Percentiles rank a stretch among this genome's conserved stretches.
These are phyloP conservation scores for Pythium vanterpoolii DNA, from an alignment of 352 stramenopile genomes.

Conservation along the genomic window DNA sequence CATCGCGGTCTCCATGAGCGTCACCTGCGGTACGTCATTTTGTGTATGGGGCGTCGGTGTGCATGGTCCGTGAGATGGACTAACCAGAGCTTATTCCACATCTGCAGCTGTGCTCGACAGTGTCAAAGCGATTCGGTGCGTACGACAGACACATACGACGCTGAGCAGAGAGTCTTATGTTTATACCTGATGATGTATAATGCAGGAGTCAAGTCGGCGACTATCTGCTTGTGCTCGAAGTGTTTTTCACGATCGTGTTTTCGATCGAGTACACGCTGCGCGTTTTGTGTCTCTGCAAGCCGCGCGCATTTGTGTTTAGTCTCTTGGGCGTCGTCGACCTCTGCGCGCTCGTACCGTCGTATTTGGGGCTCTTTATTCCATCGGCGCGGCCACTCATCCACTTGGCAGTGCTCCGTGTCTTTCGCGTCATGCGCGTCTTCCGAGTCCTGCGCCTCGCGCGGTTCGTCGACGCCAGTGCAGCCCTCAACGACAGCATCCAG, in stretches of 20 bases:
- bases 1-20: slow-evolving; percentile 65
- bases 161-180: background rate
- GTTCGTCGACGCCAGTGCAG: slow-evolving; percentile 69
- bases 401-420: slow-evolving; percentile 70
- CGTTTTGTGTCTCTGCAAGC: slow-evolving; percentile 56
- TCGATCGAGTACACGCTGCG: slow-evolving; percentile 73
- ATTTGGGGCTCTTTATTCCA: slow-evolving; percentile 65
- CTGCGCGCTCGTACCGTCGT: slow-evolving; percentile 74
- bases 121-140: slow-evolving; percentile 63
- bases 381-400: slow-evolving; percentile 63
- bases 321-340: slow-evolving; percentile 76
- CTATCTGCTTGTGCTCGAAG: slow-evolving; percentile 63
- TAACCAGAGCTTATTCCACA: background rate
- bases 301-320: slow-evolving; percentile 61
- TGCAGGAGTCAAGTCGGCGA: slow-evolving; percentile 53
- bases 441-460: slow-evolving; percentile 65
- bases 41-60: background rate
- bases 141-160: background rate
- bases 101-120: slow-evolving; percentile 59
- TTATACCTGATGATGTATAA: background rate
- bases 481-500: slow-evolving; percentile 75
- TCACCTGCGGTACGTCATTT: slow-evolving; percentile 38
- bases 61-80: background rate
- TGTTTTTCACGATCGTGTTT: slow-evolving; percentile 80
- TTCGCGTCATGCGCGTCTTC: slow-evolving; percentile 80